Base-by-base conservation (phyloP, 768 basidiomycete genomes). In the Leccinum incarnatum region DNA sequence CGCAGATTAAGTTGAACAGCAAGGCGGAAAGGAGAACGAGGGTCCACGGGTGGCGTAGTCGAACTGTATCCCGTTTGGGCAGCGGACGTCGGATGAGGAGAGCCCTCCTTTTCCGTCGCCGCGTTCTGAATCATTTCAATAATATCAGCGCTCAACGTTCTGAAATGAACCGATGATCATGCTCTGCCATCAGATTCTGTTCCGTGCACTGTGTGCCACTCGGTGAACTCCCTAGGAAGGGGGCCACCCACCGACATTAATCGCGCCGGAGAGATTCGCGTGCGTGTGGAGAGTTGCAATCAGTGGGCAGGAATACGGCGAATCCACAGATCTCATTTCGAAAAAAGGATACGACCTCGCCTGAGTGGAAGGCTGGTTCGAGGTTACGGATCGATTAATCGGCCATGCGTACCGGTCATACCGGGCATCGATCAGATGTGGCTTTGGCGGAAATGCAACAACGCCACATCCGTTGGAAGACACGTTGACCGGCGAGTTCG, bases 221-320 rank as follows among this genome's bases (percentile, higher is more conserved):
- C 46, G 34, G 32, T 36, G 45, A 23, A 42, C 54, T n/a, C 27
- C 36, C 21, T 36, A 32, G 23, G 29, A 54, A 25, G 42, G 55
- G 53, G 55, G 53, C 23, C 34, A 54, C 37, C 48, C 48, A 25
- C 49, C 29, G 12, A 50, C 32, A 27, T 40, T 21, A 25, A 19
- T 51, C 14, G 40, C 50, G 34, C 37, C 36, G 34, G 21, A 64
- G 54, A 36, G 54, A 58, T 60, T 59, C 64, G 51, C 56, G 52
- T n/a, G 29, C 40, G 25, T 11, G 46, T 25, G 14, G 12, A 32
- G 50, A 45, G 54, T 50, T 30, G 53, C 58, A 42, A 27, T 48
- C 42, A 45, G 45, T 30, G 27, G 23, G 27, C 19, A 27, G 17
- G 27, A 46, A 47, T 45, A 45, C 47, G 60, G 64, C 48, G 66